A percentile compares a stretch with the other conserved stretches of the same genome.
These are phyloP conservation scores for Phylloporus sp. DNA, from an alignment of 768 basidiomycete genomes.

Conservation along the genomic window DNA sequence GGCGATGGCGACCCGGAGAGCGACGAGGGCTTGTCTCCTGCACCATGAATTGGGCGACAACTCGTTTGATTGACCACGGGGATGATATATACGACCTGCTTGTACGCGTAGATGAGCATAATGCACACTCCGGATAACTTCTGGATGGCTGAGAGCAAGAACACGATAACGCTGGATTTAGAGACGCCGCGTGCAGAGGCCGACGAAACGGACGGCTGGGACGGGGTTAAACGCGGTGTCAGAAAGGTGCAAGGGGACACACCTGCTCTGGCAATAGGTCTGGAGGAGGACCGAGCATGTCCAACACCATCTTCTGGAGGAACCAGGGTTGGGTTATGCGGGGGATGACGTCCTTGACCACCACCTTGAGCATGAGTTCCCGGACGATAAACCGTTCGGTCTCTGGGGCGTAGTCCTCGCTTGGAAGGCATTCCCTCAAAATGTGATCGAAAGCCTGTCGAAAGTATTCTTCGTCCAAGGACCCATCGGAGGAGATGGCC, in stretches of 20 bases:
- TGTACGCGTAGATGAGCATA: conserved; percentile 62
- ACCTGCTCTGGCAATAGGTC: conserved; percentile 23
- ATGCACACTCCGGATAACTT: conserved; percentile 65
- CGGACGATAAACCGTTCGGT: conserved; percentile 78
- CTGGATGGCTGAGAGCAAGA: conserved; percentile 72
- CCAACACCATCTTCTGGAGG: conserved; percentile 64
- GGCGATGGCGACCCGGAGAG: conserved; percentile 8
- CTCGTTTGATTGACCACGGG: conserved; percentile 54
- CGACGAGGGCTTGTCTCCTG: not conserved
- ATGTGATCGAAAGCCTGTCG: conserved; percentile 76
- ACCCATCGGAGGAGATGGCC: conserved; percentile 64
- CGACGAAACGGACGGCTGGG: conserved; percentile 19
- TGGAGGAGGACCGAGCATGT: conserved; percentile 50
- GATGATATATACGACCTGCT: conserved; percentile 57
- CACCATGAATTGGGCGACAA: not conserved
- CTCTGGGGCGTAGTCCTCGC: conserved; percentile 67
- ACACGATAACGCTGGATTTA: conserved; percentile 55
- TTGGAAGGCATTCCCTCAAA: conserved; percentile 66
- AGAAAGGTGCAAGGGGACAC: not conserved
- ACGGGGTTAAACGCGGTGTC: not conserved
- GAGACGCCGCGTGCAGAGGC: conserved; percentile 31
- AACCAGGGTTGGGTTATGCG: conserved; percentile 89
- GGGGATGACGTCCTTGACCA: conserved; percentile 63
- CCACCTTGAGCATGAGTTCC: conserved; percentile 75
- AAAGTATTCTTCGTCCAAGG: conserved; percentile 68